Conservation (phyloP, 108 stramenopile species). For the Fragilaria crotonensis region DNA sequence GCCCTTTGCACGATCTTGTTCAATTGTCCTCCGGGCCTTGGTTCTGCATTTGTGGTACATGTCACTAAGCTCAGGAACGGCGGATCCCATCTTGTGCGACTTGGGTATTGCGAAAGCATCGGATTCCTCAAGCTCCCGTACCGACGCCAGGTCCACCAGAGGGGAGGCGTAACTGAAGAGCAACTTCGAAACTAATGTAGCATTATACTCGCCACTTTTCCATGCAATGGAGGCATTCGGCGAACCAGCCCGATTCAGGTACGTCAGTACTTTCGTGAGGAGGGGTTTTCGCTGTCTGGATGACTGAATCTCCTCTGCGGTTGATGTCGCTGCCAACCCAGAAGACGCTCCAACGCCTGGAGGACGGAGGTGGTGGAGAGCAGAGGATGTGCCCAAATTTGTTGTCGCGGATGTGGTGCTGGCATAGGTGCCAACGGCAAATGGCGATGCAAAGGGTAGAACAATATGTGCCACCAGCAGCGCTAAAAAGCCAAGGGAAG, state of each 20-base stretch:
- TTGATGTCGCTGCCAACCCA: neutral
- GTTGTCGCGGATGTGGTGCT: neutral
- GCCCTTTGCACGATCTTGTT: constrained; percentile 1
- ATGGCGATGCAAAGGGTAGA: constrained; percentile 2
- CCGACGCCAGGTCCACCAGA: constrained; percentile 36
- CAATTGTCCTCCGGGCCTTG: constrained; percentile 19
- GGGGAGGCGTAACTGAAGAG: constrained; percentile 49
- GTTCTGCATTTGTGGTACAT: constrained; percentile 12
- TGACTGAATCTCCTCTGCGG: neutral
- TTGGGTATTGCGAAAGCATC: constrained; percentile 48
- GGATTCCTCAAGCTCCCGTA: constrained; percentile 41
- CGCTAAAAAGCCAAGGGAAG: neutral
- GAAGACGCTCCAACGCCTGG: neutral
- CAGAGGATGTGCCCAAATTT: neutral
- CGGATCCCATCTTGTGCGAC: constrained; percentile 21
- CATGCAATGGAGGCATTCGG: constrained; percentile 8
- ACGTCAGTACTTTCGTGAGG: too few species aligned
- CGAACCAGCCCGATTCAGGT: neutral
- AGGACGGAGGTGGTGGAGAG: neutral
- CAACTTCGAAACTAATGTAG: constrained; percentile 41
- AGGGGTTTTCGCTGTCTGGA: too few species aligned
- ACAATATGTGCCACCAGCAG: neutral
- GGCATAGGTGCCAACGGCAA: neutral
- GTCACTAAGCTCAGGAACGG: constrained; percentile 24
- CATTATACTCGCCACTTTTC: constrained; percentile 42